Evolutionary conservation across 192 early-diverging fungal species (phyloP).

Genomic region (Thamnidium elegans): DNA sequence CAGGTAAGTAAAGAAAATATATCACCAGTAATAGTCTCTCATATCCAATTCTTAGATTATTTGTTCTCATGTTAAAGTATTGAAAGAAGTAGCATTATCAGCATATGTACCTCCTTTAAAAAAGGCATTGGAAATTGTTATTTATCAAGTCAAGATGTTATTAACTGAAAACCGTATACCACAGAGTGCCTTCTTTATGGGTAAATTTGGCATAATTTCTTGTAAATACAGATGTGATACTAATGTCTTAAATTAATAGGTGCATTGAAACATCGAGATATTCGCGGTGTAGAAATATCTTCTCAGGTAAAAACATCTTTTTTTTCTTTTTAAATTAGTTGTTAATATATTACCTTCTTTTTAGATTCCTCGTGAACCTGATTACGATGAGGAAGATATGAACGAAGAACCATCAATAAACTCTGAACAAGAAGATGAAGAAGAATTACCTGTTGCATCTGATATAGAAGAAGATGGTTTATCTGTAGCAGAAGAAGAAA

Average conservation of each 20-base stretch:
- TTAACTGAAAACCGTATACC: slow-evolving; percentile 65
- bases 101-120: slow-evolving; percentile 66
- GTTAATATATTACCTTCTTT: neutral
- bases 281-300: slow-evolving; percentile 64
- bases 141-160: slow-evolving; percentile 74
- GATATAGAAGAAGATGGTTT: slow-evolving; percentile 10
- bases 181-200: slow-evolving; percentile 37
- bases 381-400: neutral
- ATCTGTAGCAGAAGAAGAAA: no score
- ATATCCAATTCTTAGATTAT: slow-evolving; percentile 48
- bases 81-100: slow-evolving; percentile 58
- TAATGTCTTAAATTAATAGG: slow-evolving; percentile 13
- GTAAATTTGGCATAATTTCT: slow-evolving; percentile 6
- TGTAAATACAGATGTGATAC: neutral
- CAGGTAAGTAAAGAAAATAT: slow-evolving; percentile 37
- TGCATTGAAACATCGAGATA: slow-evolving; percentile 68
- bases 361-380: slow-evolving; percentile 19
- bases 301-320: slow-evolving; percentile 49
- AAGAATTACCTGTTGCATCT: neutral
- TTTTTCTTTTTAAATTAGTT: neutral
- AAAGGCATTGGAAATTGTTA: slow-evolving; percentile 66
- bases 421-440: slow-evolving; percentile 5
- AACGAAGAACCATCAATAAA: neutral
- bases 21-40: neutral
- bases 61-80: slow-evolving; percentile 74